Evolutionary conservation across 805 yeast genomes (phyloP).

Genomic region (Wickerhamomyces alni): DNA sequence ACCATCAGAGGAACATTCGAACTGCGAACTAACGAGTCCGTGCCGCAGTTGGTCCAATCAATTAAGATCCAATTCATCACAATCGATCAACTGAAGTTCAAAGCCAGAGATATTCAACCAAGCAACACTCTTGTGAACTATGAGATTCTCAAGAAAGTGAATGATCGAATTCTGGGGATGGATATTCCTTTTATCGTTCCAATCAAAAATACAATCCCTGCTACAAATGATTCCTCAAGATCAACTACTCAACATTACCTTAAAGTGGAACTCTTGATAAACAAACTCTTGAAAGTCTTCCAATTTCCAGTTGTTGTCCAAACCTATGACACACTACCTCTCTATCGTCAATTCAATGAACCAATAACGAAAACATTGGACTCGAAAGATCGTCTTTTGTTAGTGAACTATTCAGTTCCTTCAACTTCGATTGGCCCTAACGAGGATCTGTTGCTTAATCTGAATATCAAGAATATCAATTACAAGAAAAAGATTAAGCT

Average conservation of each 20-base stretch:
- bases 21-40: conserved; percentile 41
- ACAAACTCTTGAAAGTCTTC: conserved; percentile 10
- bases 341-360: conserved; percentile 39
- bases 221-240: conserved; percentile 42
- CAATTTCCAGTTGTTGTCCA: conserved; percentile 49
- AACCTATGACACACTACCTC: conserved; percentile 50
- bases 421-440: conserved; percentile 53
- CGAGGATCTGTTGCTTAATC: conserved; percentile 37
- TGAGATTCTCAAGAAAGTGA: conserved; percentile 30
- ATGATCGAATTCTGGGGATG: conserved; percentile 41
- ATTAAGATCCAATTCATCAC: conserved; percentile 46
- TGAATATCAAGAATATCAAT: conserved; percentile 28
- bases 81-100: conserved; percentile 41
- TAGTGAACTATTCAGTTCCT: conserved; percentile 41
- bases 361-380: conserved; percentile 37
- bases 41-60: conserved; percentile 39
- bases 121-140: conserved; percentile 25
- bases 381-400: conserved; percentile 43
- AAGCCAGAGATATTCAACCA: conserved; percentile 28
- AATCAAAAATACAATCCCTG: conserved; percentile 44
- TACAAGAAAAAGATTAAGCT: conserved; percentile 32
- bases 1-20: conserved; percentile 53
- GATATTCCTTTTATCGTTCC: conserved; percentile 57
- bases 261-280: conserved; percentile 25
- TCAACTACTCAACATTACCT: conserved; percentile 43